A percentile compares a stretch with the other conserved stretches of the same genome.
phyloP scores from a whole-genome alignment of 148 eudicot genomes.

The Hydrangea macrophylla region DNA sequence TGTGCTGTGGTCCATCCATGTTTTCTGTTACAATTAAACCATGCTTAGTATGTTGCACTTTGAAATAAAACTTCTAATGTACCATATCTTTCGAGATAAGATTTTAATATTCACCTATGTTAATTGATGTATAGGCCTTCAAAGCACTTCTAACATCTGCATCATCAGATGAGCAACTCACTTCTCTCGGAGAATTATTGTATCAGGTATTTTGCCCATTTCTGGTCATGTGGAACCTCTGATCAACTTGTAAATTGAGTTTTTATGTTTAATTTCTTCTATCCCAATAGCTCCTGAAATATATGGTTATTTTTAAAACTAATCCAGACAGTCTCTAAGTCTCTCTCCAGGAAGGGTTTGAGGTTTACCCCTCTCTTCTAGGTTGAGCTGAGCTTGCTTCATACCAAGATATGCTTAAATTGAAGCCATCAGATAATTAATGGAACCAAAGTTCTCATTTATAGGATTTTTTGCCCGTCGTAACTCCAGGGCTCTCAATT shows the following conservation, averaged over 20 bases:
- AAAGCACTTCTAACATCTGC: conserved; percentile 87
- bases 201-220: conserved; percentile 67
- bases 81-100: not conserved
- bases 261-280: not conserved
- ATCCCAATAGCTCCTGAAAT: too few relatives aligned
- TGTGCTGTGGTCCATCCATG: not conserved
- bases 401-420: not conserved
- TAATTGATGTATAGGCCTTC: conserved; percentile 58
- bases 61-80: not conserved
- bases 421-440: too few relatives aligned
- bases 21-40: not conserved
- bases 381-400: not conserved
- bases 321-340: too few relatives aligned
- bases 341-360: too few relatives aligned
- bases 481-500: too few relatives aligned
- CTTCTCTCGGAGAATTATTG: conserved; percentile 83
- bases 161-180: conserved; percentile 78
- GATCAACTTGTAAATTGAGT: not conserved
- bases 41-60: not conserved
- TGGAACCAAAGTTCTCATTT: too few relatives aligned
- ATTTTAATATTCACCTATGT: not conserved
- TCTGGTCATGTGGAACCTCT: conserved; percentile 1
- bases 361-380: too few relatives aligned
- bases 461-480: too few relatives aligned
- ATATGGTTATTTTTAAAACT: too few relatives aligned